phyloP scores from a whole-genome alignment of 257 asterid species.

The Nyctanthes arbortristis region DNA sequence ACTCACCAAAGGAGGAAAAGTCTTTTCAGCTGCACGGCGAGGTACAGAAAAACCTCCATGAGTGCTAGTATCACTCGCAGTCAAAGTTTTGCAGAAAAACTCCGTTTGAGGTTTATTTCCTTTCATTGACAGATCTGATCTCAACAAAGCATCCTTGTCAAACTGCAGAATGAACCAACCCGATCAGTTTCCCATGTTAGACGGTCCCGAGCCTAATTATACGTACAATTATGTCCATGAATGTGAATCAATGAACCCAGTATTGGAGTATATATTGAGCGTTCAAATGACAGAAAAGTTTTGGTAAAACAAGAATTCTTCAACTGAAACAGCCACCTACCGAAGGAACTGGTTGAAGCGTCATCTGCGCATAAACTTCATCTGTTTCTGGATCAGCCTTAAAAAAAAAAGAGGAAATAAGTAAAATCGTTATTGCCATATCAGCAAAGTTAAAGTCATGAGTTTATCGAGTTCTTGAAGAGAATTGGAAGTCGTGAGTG shows the following conservation, averaged over 20 bases:
- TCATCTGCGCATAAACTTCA: slow-evolving; percentile 62
- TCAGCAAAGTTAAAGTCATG: neutral
- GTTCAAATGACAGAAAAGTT: neutral
- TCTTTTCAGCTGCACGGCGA: slow-evolving; percentile 60
- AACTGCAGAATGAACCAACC: slow-evolving; percentile 37
- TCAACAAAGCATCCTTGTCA: slow-evolving; percentile 57
- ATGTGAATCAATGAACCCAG: too few species aligned
- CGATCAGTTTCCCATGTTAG: neutral
- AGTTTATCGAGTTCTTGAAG: neutral
- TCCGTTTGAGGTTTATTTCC: slow-evolving; percentile 53
- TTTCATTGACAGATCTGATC: slow-evolving; percentile 54
- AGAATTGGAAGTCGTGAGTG: neutral
- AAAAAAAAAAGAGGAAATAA: too few species aligned
- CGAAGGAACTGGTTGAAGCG: slow-evolving; percentile 60
- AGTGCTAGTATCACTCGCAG: slow-evolving; percentile 64
- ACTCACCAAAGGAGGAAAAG: slow-evolving; percentile 48
- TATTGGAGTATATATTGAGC: too few species aligned
- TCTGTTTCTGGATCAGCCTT: slow-evolving; percentile 63
- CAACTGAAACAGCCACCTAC: slow-evolving; percentile 23
- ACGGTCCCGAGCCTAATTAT: neutral
- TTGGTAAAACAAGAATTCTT: neutral
- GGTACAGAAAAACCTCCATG: slow-evolving; percentile 68
- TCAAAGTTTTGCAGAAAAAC: slow-evolving; percentile 58
- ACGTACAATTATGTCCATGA: neutral
- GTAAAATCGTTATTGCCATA: neutral